Evolutionary conservation across 2,329 filamentous ascomycete genomes (phyloP), one percentile per base, ranked within the genome.

Genomic region (Truncatella angustata): DNA sequence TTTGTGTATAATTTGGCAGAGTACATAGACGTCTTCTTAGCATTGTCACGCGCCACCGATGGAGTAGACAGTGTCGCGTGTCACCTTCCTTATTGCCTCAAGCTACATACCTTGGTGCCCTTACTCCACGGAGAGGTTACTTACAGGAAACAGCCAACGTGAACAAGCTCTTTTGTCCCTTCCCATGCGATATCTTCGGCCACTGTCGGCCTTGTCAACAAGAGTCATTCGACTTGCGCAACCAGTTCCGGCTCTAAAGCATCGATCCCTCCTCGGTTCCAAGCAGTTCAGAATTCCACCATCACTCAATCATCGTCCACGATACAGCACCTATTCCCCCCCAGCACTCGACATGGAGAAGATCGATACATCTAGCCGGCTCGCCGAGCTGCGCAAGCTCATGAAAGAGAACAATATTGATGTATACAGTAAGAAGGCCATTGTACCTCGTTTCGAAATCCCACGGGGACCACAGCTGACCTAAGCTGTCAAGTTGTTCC

Each of bases 361-460:
- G 49, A 86, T 96, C 60, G 78, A 94, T 71, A 97, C 92, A 32
- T 84, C 85, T 51, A 78, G 84, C 56, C 88, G 90, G 63, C 82
- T 99, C 58, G 73, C 83, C 58, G 81, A 83, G 71, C 80, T 99
- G 64, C 84, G 94, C 66, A 78, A 86, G 68, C 77, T 96, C 67
- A 99, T 99, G 94, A 86, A 84, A 73, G 81, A 92, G 71, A 81
- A 88, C 65, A 87, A 90, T 59, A 80, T 99, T 59, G 91, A 97
- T 71, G 80, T 97, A 55, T 99, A 99, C 76, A 87, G 93, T 97
- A 85, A 70, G 76, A 68, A 52, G 55, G 54, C 54, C 59, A 55
- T 57, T 53, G 49, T 58, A 54, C 56, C 16, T 39, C 44, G 28
- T 14, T 18, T 24, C 61, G 56, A 60, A 60, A 44, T 40, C 18